phyloP scores from a whole-genome alignment of 148 eudicot genomes.

The Rhododendron kiyosumense region DNA sequence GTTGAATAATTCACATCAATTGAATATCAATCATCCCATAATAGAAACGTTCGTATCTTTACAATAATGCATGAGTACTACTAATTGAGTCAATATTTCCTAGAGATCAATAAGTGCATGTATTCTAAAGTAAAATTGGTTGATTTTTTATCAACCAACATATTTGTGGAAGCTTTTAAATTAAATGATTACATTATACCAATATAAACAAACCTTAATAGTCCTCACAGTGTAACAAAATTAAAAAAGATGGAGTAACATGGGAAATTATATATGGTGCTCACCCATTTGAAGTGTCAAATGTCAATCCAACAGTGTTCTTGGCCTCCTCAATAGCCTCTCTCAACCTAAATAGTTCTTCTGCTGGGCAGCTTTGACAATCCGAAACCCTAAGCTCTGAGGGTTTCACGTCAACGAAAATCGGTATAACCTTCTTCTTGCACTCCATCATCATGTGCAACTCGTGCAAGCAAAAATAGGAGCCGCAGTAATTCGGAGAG shows the following conservation, averaged over 20 bases:
- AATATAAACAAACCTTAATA: too few relatives aligned
- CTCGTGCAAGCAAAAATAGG: slow-evolving; percentile 48
- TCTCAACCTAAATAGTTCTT: slow-evolving; percentile 24
- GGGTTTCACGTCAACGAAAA: slow-evolving; percentile 47
- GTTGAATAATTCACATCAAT: too few relatives aligned
- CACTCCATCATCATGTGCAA: slow-evolving; percentile 38
- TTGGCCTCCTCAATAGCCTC: slow-evolving; percentile 41
- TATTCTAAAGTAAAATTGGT: too few relatives aligned
- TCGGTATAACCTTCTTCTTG: slow-evolving; percentile 38
- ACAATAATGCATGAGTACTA: too few relatives aligned
- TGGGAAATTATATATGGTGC: neutral
- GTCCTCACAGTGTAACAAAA: neutral
- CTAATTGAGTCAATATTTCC: too few relatives aligned
- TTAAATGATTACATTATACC: too few relatives aligned
- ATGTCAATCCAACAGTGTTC: slow-evolving; percentile 42
- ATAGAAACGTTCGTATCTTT: too few relatives aligned
- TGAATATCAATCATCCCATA: too few relatives aligned
- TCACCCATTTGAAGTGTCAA: slow-evolving; percentile 43
- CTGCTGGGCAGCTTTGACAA: slow-evolving; percentile 14
- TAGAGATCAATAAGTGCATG: too few relatives aligned
- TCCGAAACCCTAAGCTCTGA: slow-evolving; percentile 41
- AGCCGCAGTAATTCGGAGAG: slow-evolving; percentile 43
- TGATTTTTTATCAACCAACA: too few relatives aligned
- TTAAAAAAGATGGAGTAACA: neutral
- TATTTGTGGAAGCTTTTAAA: too few relatives aligned